phyloP scores from a whole-genome alignment of 495 filamentous ascomycete species.

The Penicillium chermesinum region DNA sequence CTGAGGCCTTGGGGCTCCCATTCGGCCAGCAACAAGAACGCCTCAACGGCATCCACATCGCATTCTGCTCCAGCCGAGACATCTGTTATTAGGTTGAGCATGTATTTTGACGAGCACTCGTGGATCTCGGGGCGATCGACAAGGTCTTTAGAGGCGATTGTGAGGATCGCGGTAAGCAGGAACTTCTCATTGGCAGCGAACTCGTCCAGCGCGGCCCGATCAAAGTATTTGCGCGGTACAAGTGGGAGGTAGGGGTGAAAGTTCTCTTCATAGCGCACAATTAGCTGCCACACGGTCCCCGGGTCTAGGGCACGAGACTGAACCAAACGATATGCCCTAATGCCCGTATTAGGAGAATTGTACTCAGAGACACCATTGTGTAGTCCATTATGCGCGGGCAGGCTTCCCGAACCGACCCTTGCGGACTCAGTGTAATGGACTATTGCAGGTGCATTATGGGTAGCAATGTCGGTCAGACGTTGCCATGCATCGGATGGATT shows the following conservation, averaged over 20 bases:
- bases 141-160: constrained; percentile 58
- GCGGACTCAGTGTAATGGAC: constrained; percentile 20
- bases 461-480: constrained; percentile 39
- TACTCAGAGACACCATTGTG: constrained; percentile 30
- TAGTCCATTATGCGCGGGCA: constrained; percentile 27
- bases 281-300: constrained; percentile 44
- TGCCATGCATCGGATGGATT: constrained; percentile 50
- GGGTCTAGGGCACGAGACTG: constrained; percentile 45
- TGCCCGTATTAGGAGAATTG: constrained; percentile 24
- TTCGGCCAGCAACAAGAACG: constrained; percentile 56
- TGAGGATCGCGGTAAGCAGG: constrained; percentile 57
- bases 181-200: constrained; percentile 53
- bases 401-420: constrained; percentile 16
- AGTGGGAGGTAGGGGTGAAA: constrained; percentile 62
- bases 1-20: constrained; percentile 59
- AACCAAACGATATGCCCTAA: constrained; percentile 48
- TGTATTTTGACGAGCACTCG: constrained; percentile 57
- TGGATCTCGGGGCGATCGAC: constrained; percentile 52
- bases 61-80: constrained; percentile 56
- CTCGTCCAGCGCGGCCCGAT: constrained; percentile 40
- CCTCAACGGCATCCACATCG: constrained; percentile 60
- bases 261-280: constrained; percentile 48
- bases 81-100: constrained; percentile 56
- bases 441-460: constrained; percentile 22
- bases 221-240: constrained; percentile 51